These are phyloP conservation scores for Pyrenochaeta sp. DNA, from an alignment of 2,329 filamentous ascomycete species.

Conservation along the genomic window DNA sequence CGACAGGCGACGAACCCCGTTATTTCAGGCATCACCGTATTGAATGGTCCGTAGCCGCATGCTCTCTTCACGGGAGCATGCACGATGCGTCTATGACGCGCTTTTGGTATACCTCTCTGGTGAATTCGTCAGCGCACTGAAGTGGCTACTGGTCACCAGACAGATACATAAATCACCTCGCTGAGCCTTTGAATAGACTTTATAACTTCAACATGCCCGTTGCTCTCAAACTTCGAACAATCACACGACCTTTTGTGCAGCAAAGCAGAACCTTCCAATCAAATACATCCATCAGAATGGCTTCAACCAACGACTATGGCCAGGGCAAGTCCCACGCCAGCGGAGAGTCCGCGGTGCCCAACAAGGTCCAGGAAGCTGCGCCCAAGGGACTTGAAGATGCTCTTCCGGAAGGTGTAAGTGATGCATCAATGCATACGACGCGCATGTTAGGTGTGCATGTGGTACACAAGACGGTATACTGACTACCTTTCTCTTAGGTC, in stretches of 20 bases:
- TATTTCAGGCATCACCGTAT: background rate
- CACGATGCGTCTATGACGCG: background rate
- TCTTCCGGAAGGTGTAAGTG: constrained; percentile 48
- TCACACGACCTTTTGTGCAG: constrained; percentile 27
- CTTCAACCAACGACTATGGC: constrained; percentile 45
- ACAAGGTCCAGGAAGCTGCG: constrained; percentile 50
- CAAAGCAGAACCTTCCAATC: constrained; percentile 19
- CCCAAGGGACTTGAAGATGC: constrained; percentile 51
- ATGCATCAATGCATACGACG: background rate
- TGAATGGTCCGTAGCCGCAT: background rate
- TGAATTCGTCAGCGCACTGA: background rate
- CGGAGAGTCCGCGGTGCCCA: constrained; percentile 52
- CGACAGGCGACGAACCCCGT: background rate
- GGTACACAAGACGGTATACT: background rate
- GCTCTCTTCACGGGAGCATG: background rate
- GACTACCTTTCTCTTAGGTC: constrained; percentile 27
- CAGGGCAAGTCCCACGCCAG: constrained; percentile 55
- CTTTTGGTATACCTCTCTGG: background rate
- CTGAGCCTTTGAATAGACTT: background rate
- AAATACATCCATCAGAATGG: constrained; percentile 31
- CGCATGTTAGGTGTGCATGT: background rate
- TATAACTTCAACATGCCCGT: constrained; percentile 22
- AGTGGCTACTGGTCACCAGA: background rate
- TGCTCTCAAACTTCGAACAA: constrained; percentile 26
- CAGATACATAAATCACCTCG: constrained; percentile 9